Base-by-base conservation (phyloP, 2,329 filamentous ascomycete species). In the Exophiala sp. region DNA sequence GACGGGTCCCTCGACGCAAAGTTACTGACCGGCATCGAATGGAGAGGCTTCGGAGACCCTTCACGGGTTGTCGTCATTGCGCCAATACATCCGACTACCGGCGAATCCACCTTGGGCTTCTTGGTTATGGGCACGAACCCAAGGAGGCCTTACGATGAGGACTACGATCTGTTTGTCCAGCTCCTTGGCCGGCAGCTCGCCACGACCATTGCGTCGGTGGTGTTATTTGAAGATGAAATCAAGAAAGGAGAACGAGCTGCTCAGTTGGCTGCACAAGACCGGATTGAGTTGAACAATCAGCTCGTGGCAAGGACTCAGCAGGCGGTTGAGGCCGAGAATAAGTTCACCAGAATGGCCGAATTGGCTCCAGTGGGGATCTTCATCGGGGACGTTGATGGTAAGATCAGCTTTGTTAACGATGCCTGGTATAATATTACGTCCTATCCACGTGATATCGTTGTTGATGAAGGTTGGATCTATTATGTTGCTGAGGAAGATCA, bases 331-430 rank as follows among this genome's bases (percentile, higher is more conserved):
- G 76, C 81, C 63, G 87, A 93, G 64, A 83, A 85, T 24, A 83
- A 84, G 50, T 93, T 93, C 63, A 88, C 85, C 0, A 77, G 86
- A 38, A 89, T 93, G 85, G 86, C 87, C 2, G 86, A 90, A 62
- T 87, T 88, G 56, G 85, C 86, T 0, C 87, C 87, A 0, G 86
- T 90, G 1, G 88, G 87, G 22, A 84, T 94, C 70, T 91, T 91
- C 64, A 90, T 93, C 58, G 85, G 86, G n/a, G 79, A 88, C 62
- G 75, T 79, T 0, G 66, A 73, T 34, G 87, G 88, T 2, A 72
- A 77, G 19, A 86, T 93, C 59, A 86, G 78, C 8, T 93, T 88
- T 63, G 86, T 83, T 64, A 94, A 94, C 63, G 85, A 90, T 55
- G 86, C 85, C 63, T 93, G 75, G 75, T 78, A 77, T 53, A 73